These are phyloP conservation scores for Pseudisothecium myosuroides DNA, from an alignment of 225 moss, liverwort and hornwort genomes.

Conservation along the genomic window DNA sequence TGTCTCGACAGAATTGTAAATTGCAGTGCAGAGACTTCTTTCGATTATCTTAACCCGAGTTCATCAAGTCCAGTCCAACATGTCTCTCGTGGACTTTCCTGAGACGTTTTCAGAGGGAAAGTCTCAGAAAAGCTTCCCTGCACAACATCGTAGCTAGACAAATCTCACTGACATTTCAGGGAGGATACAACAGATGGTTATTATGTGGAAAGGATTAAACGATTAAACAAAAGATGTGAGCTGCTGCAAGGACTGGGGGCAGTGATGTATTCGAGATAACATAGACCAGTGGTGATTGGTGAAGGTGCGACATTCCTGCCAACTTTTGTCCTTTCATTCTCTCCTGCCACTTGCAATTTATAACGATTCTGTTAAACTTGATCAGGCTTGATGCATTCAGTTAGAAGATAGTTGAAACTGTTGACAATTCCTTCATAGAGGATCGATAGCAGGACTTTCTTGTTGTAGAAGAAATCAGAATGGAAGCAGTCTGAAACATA, in stretches of 20 bases:
- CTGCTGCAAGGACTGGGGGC: background rate
- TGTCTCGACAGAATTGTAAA: background rate
- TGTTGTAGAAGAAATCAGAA: background rate
- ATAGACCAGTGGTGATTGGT: background rate
- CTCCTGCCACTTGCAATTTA: background rate
- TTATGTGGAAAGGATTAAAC: background rate
- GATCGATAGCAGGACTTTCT: background rate
- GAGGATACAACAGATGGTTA: background rate
- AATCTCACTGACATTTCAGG: conserved; percentile 6
- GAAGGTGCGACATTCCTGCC: background rate
- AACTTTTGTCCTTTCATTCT: conserved; percentile 2
- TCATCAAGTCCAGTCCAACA: background rate
- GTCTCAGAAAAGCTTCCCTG: background rate
- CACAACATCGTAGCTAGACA: background rate
- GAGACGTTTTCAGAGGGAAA: background rate
- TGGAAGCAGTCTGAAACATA: background rate
- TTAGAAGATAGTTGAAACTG: background rate
- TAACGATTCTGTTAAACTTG: background rate
- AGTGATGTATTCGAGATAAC: background rate
- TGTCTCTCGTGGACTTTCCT: background rate
- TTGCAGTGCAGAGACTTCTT: background rate
- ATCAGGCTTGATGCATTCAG: background rate
- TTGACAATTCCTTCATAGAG: background rate
- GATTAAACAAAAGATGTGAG: background rate
- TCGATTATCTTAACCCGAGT: background rate